These are phyloP conservation scores for Ceratonia siliqua DNA, from an alignment of 306 rosid species.

Conservation along the genomic window DNA sequence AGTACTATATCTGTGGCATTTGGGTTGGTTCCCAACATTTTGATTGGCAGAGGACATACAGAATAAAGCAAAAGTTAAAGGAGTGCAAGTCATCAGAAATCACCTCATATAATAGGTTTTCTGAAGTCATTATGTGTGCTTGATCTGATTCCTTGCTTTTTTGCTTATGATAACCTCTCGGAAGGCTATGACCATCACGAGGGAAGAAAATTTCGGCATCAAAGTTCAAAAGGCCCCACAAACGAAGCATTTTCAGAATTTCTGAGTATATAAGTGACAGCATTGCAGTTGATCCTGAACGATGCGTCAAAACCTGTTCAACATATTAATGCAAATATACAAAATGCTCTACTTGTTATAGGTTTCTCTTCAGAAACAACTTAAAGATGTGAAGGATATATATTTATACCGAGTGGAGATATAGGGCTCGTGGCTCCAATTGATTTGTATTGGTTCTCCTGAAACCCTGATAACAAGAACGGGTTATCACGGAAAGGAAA, in stretches of 20 bases:
- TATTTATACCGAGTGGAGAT: slow-evolving; percentile 75
- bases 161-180: slow-evolving; percentile 79
- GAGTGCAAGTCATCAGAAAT: slow-evolving; percentile 27
- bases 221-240: slow-evolving; percentile 90
- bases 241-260: slow-evolving; percentile 86
- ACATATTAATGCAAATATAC: slow-evolving; percentile 32
- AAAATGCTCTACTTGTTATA: slow-evolving; percentile 2
- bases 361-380: slow-evolving; percentile 28
- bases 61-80: background rate
- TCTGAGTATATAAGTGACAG: slow-evolving; percentile 82
- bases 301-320: slow-evolving; percentile 89
- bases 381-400: slow-evolving; percentile 22
- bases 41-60: background rate
- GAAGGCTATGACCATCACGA: slow-evolving; percentile 64
- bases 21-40: too few relatives aligned
- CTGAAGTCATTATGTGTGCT: slow-evolving; percentile 79
- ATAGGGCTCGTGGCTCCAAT: slow-evolving; percentile 64
- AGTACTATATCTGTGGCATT: too few relatives aligned
- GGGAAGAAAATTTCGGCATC: slow-evolving; percentile 92
- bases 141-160: slow-evolving; percentile 93
- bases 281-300: slow-evolving; percentile 79
- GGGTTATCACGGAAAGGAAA: slow-evolving; percentile 31
- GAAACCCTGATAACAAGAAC: slow-evolving; percentile 64
- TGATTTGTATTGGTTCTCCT: slow-evolving; percentile 54
- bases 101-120: slow-evolving; percentile 76